Base-by-base conservation (phyloP, 2,329 filamentous ascomycete species). In the Ploettnerulaceae sp. region DNA sequence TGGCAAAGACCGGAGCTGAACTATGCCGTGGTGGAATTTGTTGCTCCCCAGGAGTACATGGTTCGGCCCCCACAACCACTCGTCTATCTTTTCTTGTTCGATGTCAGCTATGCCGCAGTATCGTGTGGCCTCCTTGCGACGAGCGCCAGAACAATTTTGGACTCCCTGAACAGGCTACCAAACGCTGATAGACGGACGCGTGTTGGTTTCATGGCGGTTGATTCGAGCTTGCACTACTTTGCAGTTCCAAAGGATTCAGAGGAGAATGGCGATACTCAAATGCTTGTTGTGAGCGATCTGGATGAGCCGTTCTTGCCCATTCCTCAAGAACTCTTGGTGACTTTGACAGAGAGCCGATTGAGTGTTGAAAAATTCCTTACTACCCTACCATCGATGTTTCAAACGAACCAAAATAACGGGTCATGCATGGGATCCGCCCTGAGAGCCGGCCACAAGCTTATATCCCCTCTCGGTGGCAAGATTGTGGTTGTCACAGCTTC, bases 11-110 rank as follows among this genome's bases (percentile, higher is more conserved):
- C 89, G 29, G 93, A 98, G 66, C 75, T 98, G 51, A 98, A 98
- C 70, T 85, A 96, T 64, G 79, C 89, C n/a, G 89, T 97, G 26
- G 90, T 95, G 51, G 93, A 98, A 64, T 98, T 96, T 64, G 87
- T 98, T 57, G 93, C 93, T 9, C 93, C 93, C 2, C 93, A 98
- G 68, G 93, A 98, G 69, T 98, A 98, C 70, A 98, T 98, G 93
- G 93, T 98, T 26, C 86, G 93, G 51, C 90, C 93, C 47, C 93
- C 93, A 34, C 91, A 95, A 68, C 93, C 93, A 29, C 75, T 97
- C 29, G 91, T 96, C 29, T 97, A 97, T 65, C 77, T 96, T 11
- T 97, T 97, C 76, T 74, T 95, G 29, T 88, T 97, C 62, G 91
- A 96, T 60, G 90, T 96, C 54, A 95, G 89, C 73, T 94, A 89